Percentiles rank a stretch among this genome's conserved stretches.
Conservation (phyloP, 768 basidiomycete genomes). For the Hericium rajendrae region DNA sequence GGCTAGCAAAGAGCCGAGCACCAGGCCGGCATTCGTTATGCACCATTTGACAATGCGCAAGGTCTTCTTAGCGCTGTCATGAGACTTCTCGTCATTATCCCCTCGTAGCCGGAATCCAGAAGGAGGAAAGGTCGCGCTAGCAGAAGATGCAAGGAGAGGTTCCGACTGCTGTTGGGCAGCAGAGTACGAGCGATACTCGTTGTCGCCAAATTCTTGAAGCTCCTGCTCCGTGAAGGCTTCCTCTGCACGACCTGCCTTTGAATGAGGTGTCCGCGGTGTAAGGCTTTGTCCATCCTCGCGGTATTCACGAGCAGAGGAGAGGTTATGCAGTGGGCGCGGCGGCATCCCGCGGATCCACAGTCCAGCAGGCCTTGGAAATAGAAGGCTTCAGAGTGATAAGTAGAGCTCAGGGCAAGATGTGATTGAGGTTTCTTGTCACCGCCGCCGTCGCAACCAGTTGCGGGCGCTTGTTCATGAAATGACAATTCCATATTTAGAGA, state of each 20-base stretch:
- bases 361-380: too few relatives aligned
- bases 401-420: neutral
- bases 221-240: slow-evolving; percentile 43
- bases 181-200: slow-evolving; percentile 27
- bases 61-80: slow-evolving; percentile 2
- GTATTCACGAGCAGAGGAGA: slow-evolving; percentile 2
- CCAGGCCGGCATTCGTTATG: slow-evolving; percentile 27
- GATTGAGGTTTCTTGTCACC: neutral
- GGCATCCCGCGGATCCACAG: slow-evolving; percentile 5
- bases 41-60: slow-evolving; percentile 6
- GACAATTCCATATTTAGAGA: too few relatives aligned
- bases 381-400: neutral
- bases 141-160: slow-evolving; percentile 39
- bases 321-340: slow-evolving; percentile 6
- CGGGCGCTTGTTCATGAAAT: too few relatives aligned
- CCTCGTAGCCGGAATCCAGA: slow-evolving; percentile 32
- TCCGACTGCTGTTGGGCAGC: slow-evolving; percentile 25
- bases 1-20: slow-evolving; percentile 35
- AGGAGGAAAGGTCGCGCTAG: slow-evolving; percentile 24
- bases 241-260: slow-evolving; percentile 47
- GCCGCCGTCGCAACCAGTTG: neutral
- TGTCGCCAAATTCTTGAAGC: slow-evolving; percentile 31
- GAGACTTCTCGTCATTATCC: slow-evolving; percentile 25
- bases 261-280: slow-evolving; percentile 57
- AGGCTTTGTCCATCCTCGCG: slow-evolving; percentile 12